phyloP scores from a whole-genome alignment of 352 stramenopile genomes.

The Peronosclerospora sorghi region DNA sequence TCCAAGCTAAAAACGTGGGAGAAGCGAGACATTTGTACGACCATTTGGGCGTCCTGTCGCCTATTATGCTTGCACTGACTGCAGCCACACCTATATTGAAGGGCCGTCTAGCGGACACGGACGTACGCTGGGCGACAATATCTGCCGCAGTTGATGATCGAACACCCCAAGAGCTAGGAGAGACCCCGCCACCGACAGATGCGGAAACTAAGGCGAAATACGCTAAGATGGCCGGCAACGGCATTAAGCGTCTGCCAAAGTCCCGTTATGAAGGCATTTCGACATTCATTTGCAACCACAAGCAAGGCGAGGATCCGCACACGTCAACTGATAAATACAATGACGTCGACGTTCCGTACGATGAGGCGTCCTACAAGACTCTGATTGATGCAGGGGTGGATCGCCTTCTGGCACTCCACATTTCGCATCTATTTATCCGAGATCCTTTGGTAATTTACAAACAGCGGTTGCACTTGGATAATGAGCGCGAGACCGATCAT shows the following conservation, averaged over 20 bases:
- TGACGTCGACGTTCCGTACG: conserved; percentile 92
- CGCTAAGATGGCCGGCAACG: conserved; percentile 88
- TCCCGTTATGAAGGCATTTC: conserved; percentile 89
- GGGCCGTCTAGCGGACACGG: conserved; percentile 86
- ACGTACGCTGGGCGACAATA: conserved; percentile 95
- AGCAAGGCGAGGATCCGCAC: conserved; percentile 65
- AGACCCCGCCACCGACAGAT: conserved; percentile 28
- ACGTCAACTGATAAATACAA: conserved; percentile 82
- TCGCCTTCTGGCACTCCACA: conserved; percentile 91
- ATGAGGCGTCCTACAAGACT: conserved; percentile 88
- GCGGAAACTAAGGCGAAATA: conserved; percentile 56
- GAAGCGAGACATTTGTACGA: conserved; percentile 99
- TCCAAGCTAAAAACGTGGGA: conserved; percentile 95
- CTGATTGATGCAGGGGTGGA: conserved; percentile 91
- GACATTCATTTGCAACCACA: conserved; percentile 87
- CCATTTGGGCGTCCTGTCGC: conserved; percentile 96
- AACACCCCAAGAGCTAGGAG: conserved; percentile 69
- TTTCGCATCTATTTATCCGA: conserved; percentile 98
- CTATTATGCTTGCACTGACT: conserved; percentile 97
- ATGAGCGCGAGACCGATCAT: conserved; percentile 86
- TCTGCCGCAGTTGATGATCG: conserved; percentile 94
- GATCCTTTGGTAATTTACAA: conserved; percentile 95
- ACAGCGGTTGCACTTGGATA: conserved; percentile 79
- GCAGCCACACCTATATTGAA: conserved; percentile 97
- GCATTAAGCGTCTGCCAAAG: conserved; percentile 90